phyloP scores from a whole-genome alignment of 345 rosid genomes.

The Theobroma cacao region DNA sequence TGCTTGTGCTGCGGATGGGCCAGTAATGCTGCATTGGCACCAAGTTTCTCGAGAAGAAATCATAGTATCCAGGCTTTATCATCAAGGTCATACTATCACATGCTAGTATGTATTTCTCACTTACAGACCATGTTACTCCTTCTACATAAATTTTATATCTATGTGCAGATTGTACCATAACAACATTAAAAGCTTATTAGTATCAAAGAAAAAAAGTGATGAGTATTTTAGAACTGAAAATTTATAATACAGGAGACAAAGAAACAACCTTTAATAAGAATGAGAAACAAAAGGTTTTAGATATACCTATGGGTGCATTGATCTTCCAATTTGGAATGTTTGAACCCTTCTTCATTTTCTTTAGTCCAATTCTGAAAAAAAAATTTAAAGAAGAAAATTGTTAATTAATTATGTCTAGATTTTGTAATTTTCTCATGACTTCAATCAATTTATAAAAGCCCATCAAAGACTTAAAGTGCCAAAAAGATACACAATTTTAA shows the following conservation, averaged over 20 bases:
- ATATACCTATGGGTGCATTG: slow-evolving; percentile 63
- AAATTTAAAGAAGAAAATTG: no score
- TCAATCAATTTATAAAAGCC: background rate
- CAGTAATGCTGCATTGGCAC: slow-evolving; percentile 39
- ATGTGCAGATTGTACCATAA: background rate
- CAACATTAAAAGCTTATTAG: background rate
- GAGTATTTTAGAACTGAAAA: background rate
- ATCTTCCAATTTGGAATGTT: slow-evolving; percentile 46
- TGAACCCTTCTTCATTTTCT: slow-evolving; percentile 40
- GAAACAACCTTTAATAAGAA: background rate
- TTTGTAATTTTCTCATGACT: background rate
- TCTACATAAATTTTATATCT: slow-evolving; percentile 70
- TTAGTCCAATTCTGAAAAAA: slow-evolving; percentile 43
- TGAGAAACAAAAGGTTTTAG: background rate
- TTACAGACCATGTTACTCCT: slow-evolving; percentile 83
- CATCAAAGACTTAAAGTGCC: background rate
- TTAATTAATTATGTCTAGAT: background rate
- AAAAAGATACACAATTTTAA: background rate
- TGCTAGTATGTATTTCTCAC: slow-evolving; percentile 41
- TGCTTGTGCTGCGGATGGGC: slow-evolving; percentile 23
- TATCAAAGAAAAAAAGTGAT: background rate
- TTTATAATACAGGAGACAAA: no score
- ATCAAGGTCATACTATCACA: slow-evolving; percentile 33
- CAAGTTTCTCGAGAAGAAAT: slow-evolving; percentile 34
- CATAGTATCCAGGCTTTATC: slow-evolving; percentile 25